A percentile compares a stretch with the other conserved stretches of the same genome.
phyloP scores from a whole-genome alignment of 768 basidiomycete genomes.

The Suillus occidentalis region DNA sequence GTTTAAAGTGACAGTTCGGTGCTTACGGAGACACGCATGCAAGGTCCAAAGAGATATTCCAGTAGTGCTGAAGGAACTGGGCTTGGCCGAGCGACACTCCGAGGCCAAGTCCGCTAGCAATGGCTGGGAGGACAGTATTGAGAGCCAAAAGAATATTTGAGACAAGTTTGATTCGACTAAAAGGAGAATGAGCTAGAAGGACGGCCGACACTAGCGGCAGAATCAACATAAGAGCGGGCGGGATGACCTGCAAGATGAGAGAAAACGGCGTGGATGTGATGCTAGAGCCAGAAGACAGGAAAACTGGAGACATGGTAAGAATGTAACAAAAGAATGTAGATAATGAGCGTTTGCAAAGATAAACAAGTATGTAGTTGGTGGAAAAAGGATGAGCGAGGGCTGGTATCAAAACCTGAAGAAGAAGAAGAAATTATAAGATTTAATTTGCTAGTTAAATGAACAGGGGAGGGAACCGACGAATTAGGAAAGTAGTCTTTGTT shows the following conservation, averaged over 20 bases:
- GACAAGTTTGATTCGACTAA: constrained; percentile 9
- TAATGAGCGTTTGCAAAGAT: constrained; percentile 1
- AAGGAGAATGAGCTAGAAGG: constrained; percentile 12
- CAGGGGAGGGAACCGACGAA: constrained; percentile 3
- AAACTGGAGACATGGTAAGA: neutral
- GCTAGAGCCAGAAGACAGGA: neutral
- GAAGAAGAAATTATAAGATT: constrained; percentile 5
- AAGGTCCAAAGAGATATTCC: constrained; percentile 19
- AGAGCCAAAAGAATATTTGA: constrained; percentile 18
- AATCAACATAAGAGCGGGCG: constrained; percentile 26
- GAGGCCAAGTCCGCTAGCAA: constrained; percentile 23
- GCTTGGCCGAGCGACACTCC: constrained; percentile 13
- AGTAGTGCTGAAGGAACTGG: constrained; percentile 15
- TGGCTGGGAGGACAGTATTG: constrained; percentile 23
- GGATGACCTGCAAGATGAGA: constrained; percentile 11
- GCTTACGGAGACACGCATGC: constrained; percentile 26
- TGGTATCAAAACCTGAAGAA: neutral
- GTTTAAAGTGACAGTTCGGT: neutral
- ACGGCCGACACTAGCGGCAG: constrained; percentile 22
- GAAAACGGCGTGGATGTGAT: neutral
- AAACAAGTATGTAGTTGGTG: neutral
- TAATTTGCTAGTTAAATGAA: constrained; percentile 2
- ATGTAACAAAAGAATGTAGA: constrained; percentile 1
- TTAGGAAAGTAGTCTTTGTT: neutral
- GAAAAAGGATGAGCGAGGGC: neutral